phyloP scores from a whole-genome alignment of 306 rosid species.

The Ziziphus jujuba region DNA sequence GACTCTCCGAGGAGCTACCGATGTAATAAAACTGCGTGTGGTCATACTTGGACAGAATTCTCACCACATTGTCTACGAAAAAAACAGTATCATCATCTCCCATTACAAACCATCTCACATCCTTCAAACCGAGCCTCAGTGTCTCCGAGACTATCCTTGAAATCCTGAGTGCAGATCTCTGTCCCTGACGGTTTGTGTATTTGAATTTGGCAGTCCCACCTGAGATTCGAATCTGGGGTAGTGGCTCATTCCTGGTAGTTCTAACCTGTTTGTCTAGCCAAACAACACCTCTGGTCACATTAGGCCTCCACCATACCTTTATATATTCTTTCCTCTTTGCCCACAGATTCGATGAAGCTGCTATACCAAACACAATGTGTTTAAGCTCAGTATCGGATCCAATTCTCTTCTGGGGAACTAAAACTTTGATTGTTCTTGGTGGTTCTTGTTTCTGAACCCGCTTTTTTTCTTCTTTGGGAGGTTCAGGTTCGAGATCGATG shows the following conservation, averaged over 20 bases:
- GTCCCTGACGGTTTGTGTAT: slow-evolving; percentile 68
- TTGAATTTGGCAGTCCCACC: slow-evolving; percentile 51
- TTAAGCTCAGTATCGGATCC: slow-evolving; percentile 50
- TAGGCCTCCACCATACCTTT: slow-evolving; percentile 86
- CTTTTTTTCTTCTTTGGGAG: background rate
- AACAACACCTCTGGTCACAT: slow-evolving; percentile 74
- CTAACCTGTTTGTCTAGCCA: slow-evolving; percentile 66
- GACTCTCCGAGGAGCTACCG: slow-evolving; percentile 89
- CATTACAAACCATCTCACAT: slow-evolving; percentile 93
- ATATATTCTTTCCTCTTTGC: slow-evolving; percentile 70
- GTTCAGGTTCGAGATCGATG: background rate
- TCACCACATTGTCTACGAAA: slow-evolving; percentile 69
- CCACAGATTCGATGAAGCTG: slow-evolving; percentile 79
- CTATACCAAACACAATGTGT: slow-evolving; percentile 83
- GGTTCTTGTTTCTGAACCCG: background rate
- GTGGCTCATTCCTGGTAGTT: slow-evolving; percentile 32
- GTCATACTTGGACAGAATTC: slow-evolving; percentile 65
- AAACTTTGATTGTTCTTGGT: slow-evolving; percentile 1
- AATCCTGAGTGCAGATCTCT: slow-evolving; percentile 80
- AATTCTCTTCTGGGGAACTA: slow-evolving; percentile 20
- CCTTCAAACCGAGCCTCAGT: slow-evolving; percentile 74
- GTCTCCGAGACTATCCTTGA: slow-evolving; percentile 85
- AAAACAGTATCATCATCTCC: slow-evolving; percentile 93
- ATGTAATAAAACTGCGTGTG: slow-evolving; percentile 74
- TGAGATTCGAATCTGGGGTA: slow-evolving; percentile 74